Percentiles rank a stretch among this genome's conserved stretches.
These are phyloP conservation scores for Alternaria angustiovoidea DNA, from an alignment of 2,329 filamentous ascomycete genomes.

Conservation along the genomic window DNA sequence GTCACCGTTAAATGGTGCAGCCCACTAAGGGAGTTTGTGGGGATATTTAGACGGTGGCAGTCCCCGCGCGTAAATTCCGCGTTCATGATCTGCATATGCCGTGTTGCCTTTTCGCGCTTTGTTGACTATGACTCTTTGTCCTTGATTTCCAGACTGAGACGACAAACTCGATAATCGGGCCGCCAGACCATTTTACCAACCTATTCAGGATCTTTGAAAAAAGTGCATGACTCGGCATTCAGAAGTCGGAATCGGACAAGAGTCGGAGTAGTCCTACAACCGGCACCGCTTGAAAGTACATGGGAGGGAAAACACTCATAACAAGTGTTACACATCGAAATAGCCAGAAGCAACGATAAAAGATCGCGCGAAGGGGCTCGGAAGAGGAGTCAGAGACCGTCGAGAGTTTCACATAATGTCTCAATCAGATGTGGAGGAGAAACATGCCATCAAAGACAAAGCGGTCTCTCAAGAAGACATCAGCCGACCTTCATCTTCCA, in stretches of 20 bases:
- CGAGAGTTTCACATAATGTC: slow-evolving; percentile 17
- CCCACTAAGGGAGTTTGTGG: slow-evolving; percentile 7
- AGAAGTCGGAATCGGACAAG: not conserved
- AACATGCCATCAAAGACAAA: slow-evolving; percentile 21
- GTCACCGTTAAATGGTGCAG: slow-evolving; percentile 18
- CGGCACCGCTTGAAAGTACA: not conserved
- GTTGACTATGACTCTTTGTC: not conserved
- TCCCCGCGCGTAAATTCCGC: not conserved
- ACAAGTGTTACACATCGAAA: not conserved
- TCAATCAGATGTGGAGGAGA: slow-evolving; percentile 24
- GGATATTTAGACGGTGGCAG: slow-evolving; percentile 3
- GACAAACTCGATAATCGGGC: not conserved
- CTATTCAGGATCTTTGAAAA: not conserved
- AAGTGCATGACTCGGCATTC: not conserved
- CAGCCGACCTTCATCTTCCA: slow-evolving; percentile 22
- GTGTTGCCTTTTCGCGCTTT: not conserved
- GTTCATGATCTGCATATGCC: not conserved
- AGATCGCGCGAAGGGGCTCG: not conserved
- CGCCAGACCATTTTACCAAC: not conserved
- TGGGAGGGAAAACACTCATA: not conserved
- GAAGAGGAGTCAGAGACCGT: not conserved
- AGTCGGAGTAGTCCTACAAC: not conserved
- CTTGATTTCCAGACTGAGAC: not conserved
- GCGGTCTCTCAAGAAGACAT: slow-evolving; percentile 25
- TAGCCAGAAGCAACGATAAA: not conserved